Conservation (phyloP, 2,329 filamentous ascomycete species). For the Exophiala bonariae region DNA sequence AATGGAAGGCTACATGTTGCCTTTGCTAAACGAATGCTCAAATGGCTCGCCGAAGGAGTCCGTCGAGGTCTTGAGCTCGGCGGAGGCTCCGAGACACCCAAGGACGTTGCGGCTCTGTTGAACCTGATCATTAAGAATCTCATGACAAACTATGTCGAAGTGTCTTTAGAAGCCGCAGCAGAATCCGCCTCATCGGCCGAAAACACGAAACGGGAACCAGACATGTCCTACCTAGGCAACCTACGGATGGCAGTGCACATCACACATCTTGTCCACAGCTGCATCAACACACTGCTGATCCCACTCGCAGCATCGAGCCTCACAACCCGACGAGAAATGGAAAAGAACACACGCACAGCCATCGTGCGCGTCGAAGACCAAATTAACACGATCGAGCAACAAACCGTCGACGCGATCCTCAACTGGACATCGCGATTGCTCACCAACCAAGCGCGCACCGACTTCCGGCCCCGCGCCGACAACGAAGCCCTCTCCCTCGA, state of each 20-base stretch:
- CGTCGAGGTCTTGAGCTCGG: constrained; percentile 89
- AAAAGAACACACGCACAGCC: constrained; percentile 73
- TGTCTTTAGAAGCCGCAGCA: constrained; percentile 66
- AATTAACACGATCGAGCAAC: constrained; percentile 69
- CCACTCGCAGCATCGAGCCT: constrained; percentile 86
- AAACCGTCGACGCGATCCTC: constrained; percentile 69
- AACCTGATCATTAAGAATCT: constrained; percentile 82
- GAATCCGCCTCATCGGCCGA: constrained; percentile 78
- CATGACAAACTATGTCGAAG: constrained; percentile 76
- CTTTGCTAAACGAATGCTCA: constrained; percentile 97
- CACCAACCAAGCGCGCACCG: constrained; percentile 77
- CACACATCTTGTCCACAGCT: constrained; percentile 88
- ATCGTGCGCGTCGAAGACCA: constrained; percentile 82
- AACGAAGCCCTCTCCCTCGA: constrained; percentile 63
- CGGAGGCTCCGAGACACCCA: constrained; percentile 82
- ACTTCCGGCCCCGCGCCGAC: constrained; percentile 84
- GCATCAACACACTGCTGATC: constrained; percentile 85
- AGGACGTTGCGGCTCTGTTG: constrained; percentile 84
- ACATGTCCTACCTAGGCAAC: constrained; percentile 77
- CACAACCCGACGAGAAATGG: constrained; percentile 85
- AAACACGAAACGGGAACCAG: constrained; percentile 77
- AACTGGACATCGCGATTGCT: constrained; percentile 76
- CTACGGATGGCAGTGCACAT: constrained; percentile 83
- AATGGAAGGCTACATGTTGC: constrained; percentile 79
- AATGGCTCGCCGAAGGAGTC: constrained; percentile 94